A percentile compares a stretch with the other conserved stretches of the same genome.
These are phyloP conservation scores for Lipomyces sp. DNA, from an alignment of 805 yeast species.

Conservation along the genomic window DNA sequence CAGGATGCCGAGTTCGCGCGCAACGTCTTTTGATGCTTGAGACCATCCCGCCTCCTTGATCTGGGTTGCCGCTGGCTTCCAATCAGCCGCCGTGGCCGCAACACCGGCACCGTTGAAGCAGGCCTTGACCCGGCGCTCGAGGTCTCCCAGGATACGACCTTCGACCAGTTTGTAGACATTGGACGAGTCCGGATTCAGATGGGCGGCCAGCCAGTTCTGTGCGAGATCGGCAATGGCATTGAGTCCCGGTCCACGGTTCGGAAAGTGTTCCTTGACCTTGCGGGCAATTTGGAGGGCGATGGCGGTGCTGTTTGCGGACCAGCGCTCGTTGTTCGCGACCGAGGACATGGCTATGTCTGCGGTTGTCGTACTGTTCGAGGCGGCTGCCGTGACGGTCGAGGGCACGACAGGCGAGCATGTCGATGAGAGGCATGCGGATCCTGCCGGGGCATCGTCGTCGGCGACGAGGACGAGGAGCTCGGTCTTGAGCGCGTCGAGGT, in stretches of 20 bases:
- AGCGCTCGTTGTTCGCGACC: conserved; percentile 12
- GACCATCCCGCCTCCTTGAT: background rate
- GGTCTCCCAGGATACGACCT: conserved; percentile 26
- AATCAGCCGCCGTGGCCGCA: background rate
- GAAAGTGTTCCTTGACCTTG: conserved; percentile 18
- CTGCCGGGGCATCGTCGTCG: conserved; percentile 14
- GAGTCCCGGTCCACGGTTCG: conserved; percentile 16
- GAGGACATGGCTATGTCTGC: background rate
- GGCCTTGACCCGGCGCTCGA: conserved; percentile 22
- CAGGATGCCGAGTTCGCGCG: conserved; percentile 28
- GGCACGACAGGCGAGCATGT: conserved; percentile 2
- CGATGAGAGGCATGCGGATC: background rate
- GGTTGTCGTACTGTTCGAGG: background rate
- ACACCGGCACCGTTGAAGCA: conserved; percentile 11
- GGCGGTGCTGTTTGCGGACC: conserved; percentile 20
- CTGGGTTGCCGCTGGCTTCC: background rate
- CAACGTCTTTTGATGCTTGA: conserved; percentile 28
- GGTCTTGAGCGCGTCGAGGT: conserved; percentile 29
- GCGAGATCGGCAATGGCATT: conserved; percentile 17
- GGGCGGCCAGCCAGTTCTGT: conserved; percentile 20
- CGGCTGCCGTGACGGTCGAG: background rate
- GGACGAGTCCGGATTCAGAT: conserved; percentile 15
- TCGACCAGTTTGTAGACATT: conserved; percentile 29
- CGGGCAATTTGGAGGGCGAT: conserved; percentile 35
- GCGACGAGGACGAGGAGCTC: conserved; percentile 35